Evolutionary conservation across 805 yeast species (phyloP), one percentile per base, ranked within the genome.

Genomic region (Wilhelminamyces savonicus): DNA sequence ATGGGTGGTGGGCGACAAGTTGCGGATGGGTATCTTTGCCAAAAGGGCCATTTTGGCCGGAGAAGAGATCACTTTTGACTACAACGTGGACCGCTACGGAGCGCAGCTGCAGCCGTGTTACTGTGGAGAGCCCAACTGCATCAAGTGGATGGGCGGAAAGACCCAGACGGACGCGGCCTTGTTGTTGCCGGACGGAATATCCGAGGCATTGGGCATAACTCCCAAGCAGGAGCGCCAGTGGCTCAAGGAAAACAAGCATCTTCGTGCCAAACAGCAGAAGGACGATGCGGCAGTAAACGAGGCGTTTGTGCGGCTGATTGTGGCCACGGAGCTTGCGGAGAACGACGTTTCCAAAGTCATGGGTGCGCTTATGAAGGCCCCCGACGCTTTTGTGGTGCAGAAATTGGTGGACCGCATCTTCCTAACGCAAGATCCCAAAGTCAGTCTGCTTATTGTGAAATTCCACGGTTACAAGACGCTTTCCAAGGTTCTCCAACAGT

Each of bases 21-120:
- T 86, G 34, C 71, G 86, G 41, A 92, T 92, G 97, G 98, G 97
- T 17, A 82, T 90, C 15, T 92, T 90, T 52, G 84, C 97, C 29
- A 82, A 82, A 43, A 66, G 95, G 39, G 56, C 66, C 16, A 85
- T 90, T 30, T 26, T 40, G 6, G 54, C 56, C 35, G 96, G 95
- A 31, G 97, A 92, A 55, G 98, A 90, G 52, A 76, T 90, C 42
- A 85, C 97, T 1, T 82, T 82, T 54, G 88, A 82, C 50, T 90
- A 90, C 56, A 90, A 90, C 48, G 97, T 92, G 20, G 98, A 90
- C 56, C 68, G 97, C 39, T 90, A 88, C 53, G 98, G 98, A 18
- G 94, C 97, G 2, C 80, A 78, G 35, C 86, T 94, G 10, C 97
- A 92, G 59, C 82, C 83, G 19, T 90, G 98, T 59, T 83, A 82